Percentiles rank a stretch among this genome's conserved stretches.
Conservation (phyloP, 2,329 filamentous ascomycete genomes). For the Xylariaceae sp. region DNA sequence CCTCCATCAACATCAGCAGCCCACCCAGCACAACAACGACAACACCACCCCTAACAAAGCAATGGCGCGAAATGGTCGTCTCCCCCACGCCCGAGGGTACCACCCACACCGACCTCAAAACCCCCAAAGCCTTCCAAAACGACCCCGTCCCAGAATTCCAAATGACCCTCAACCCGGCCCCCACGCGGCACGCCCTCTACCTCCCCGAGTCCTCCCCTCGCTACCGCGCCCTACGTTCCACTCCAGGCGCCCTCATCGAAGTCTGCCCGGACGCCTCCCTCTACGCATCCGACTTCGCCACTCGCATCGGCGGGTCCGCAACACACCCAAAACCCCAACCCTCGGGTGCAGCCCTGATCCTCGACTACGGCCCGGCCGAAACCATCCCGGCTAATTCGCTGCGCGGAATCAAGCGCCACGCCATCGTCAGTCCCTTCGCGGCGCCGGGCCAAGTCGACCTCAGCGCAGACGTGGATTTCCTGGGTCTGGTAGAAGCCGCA, state of each 20-base stretch:
- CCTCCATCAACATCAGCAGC: conserved; percentile 43
- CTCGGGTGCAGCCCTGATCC: conserved; percentile 83
- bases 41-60: conserved; percentile 32
- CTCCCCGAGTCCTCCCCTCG: conserved; percentile 77
- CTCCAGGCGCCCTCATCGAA: conserved; percentile 70
- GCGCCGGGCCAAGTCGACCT: conserved; percentile 80
- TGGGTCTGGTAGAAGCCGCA: conserved; percentile 76
- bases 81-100: conserved; percentile 56
- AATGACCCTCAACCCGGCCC: conserved; percentile 66
- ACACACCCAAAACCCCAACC: conserved; percentile 53
- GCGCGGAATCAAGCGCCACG: conserved; percentile 77
- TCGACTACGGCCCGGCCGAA: conserved; percentile 83
- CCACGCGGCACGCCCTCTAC: conserved; percentile 78
- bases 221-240: conserved; percentile 68
- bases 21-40: conserved; percentile 36
- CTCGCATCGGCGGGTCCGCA: conserved; percentile 69
- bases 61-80: conserved; percentile 82
- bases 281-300: conserved; percentile 75
- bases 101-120: conserved; percentile 49
- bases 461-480: conserved; percentile 90
- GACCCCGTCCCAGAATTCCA: conserved; percentile 76
- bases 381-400: conserved; percentile 83
- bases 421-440: conserved; percentile 70
- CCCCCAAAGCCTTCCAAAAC: conserved; percentile 46
- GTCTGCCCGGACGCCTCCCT: conserved; percentile 82